phyloP scores from a whole-genome alignment of 2,329 filamentous ascomycete genomes.

The Esteya vermicola region DNA sequence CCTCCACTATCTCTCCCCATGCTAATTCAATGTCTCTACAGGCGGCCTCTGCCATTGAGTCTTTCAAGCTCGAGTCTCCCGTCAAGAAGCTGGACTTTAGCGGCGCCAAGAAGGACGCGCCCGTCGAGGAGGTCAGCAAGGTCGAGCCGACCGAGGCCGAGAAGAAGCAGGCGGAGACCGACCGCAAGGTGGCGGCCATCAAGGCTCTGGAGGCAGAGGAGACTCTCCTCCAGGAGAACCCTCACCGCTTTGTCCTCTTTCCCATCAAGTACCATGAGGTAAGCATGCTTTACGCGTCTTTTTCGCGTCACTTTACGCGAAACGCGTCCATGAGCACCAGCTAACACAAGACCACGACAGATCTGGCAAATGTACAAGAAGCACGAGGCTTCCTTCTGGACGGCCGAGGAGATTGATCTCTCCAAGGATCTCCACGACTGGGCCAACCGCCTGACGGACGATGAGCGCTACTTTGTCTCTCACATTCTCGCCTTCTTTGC shows the following conservation, averaged over 20 bases:
- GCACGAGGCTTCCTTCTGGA: slow-evolving; percentile 99
- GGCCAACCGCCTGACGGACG: slow-evolving; percentile 94
- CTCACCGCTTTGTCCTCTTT: slow-evolving; percentile 91
- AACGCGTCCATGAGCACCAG: slow-evolving; percentile 53
- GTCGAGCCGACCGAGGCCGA: slow-evolving; percentile 23
- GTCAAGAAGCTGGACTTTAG: slow-evolving; percentile 79
- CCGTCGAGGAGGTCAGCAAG: slow-evolving; percentile 43
- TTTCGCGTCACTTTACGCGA: slow-evolving; percentile 22
- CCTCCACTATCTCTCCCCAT: not conserved
- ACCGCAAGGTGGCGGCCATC: slow-evolving; percentile 34
- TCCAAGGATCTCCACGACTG: slow-evolving; percentile 99
- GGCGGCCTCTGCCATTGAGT: slow-evolving; percentile 77
- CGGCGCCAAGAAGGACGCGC: slow-evolving; percentile 46
- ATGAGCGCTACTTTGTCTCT: slow-evolving; percentile 96
- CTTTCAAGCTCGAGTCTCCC: slow-evolving; percentile 85
- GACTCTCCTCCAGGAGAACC: slow-evolving; percentile 89
- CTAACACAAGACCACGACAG: slow-evolving; percentile 32
- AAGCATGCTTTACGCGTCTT: slow-evolving; percentile 29
- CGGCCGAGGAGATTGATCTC: slow-evolving; percentile 95
- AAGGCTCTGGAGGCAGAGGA: slow-evolving; percentile 66
- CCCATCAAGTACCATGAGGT: slow-evolving; percentile 99
- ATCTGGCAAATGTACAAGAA: slow-evolving; percentile 99
- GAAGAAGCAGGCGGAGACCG: slow-evolving; percentile 35
- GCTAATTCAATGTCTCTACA: slow-evolving; percentile 31
- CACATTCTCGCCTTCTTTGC: slow-evolving; percentile 99